A percentile compares a stretch with the other conserved stretches of the same genome.
Evolutionary conservation across 257 asterid species (phyloP).

Genomic region (Forsythia viridissima): DNA sequence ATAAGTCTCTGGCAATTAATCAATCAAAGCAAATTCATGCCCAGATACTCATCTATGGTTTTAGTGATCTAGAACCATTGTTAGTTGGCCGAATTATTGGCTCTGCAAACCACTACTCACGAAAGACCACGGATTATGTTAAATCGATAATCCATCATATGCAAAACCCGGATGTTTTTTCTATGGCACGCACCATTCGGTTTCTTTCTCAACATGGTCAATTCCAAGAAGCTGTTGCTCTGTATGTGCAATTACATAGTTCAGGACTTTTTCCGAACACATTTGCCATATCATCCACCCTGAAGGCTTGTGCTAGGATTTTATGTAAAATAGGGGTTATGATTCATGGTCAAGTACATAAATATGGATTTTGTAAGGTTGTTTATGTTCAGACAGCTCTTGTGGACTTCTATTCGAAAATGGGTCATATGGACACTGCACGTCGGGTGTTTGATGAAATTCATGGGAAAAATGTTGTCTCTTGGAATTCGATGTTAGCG

Average conservation of each 20-base stretch:
- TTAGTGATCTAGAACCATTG: constrained; percentile 42
- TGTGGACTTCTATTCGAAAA: constrained; percentile 70
- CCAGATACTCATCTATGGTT: constrained; percentile 42
- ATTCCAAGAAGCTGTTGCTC: constrained; percentile 51
- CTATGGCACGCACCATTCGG: constrained; percentile 56
- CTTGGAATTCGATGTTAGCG: constrained; percentile 80
- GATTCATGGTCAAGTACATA: constrained; percentile 72
- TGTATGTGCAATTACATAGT: constrained; percentile 51
- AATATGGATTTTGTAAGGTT: constrained; percentile 50
- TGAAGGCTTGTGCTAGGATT: constrained; percentile 69
- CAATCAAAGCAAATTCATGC: constrained; percentile 74
- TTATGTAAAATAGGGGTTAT: constrained; percentile 39
- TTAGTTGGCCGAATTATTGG: constrained; percentile 46
- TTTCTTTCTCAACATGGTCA: constrained; percentile 62
- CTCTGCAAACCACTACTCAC: constrained; percentile 31
- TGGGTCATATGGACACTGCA: constrained; percentile 62
- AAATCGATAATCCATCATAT: constrained; percentile 35
- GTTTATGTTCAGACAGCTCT: constrained; percentile 85
- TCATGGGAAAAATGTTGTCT: constrained; percentile 56
- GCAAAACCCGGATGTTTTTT: constrained; percentile 40
- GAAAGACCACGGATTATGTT: constrained; percentile 34
- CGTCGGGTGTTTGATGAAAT: constrained; percentile 69
- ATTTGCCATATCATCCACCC: constrained; percentile 65
- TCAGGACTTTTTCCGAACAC: constrained; percentile 61
- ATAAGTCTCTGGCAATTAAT: constrained; percentile 29